Evolutionary conservation across 23 red algal genomes (phyloP), one percentile per base, ranked within the genome.

Genomic region (Rhodosorus marinus): DNA sequence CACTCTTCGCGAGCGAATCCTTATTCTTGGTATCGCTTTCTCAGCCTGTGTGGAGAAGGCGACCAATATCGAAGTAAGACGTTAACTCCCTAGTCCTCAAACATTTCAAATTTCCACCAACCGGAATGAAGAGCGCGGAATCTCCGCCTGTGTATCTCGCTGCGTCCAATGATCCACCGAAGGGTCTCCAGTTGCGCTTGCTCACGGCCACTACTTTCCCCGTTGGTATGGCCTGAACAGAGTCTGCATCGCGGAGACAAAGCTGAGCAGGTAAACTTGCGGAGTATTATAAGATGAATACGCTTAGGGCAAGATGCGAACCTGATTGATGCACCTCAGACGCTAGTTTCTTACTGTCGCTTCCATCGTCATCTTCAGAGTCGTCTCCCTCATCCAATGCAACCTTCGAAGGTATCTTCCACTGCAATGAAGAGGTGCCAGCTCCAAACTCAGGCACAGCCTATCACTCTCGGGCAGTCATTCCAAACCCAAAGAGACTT

Each of bases 151-250:
- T 36, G 8, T 69, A 42, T 9, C 52, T 63, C 21, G 56, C 57
- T 7, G 67, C 40, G 33, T 59, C 67, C n/a, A 94, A 45, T 5
- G 67, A 76, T 9, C 70, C 87, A 46, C 87, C 83, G 35, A 83
- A 94, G 17, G 82, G 60, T 23, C 87, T 58, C 87, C 87, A 94
- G 62, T 67, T 81, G 47, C 87, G 69, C 15, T 65, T 62, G 23
- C 60, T 66, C 33, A 94, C 77, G 28, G 87, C 87, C 21, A 94
- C 70, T 17, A 94, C 76, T 22, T 41, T 62, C 7, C 60, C 82
- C 4, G 59, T 75, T 20, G 70, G 70, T 29, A 27, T 4, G 8
- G 49, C 59, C 22, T 14, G 26, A 48, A 6, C 24, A 27, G 19
- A 33, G 33, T 26, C 47, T 29, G 26, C 2, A 42, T 35, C 6